Percentiles rank a stretch among this genome's conserved stretches.
Conservation (phyloP, 2,329 filamentous ascomycete genomes). For the Aspergillus pseudotamarii region DNA sequence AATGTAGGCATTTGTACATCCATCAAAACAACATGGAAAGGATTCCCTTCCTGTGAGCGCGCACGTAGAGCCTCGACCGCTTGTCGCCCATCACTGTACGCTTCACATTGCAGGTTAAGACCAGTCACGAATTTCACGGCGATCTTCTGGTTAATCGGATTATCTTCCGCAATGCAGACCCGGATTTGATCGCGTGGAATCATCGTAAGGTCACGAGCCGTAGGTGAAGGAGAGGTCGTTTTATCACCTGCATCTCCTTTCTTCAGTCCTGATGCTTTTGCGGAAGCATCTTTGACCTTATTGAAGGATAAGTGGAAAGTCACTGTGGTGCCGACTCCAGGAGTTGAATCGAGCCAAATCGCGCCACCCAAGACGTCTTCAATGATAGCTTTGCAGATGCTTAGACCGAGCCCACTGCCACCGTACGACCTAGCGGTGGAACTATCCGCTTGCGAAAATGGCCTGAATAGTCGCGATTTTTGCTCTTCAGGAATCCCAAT, state of each 20-base stretch:
- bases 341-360: constrained; percentile 78
- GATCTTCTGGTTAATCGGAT: constrained; percentile 91
- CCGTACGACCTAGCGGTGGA: constrained; percentile 90
- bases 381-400: constrained; percentile 92
- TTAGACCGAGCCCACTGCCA: constrained; percentile 85
- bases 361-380: constrained; percentile 88
- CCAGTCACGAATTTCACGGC: constrained; percentile 87
- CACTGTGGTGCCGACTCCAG: constrained; percentile 62
- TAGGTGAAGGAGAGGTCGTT: constrained; percentile 46
- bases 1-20: constrained; percentile 95
- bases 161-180: constrained; percentile 93
- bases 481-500: constrained; percentile 82
- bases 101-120: constrained; percentile 82
- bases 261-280: constrained; percentile 60
- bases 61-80: constrained; percentile 82
- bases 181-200: constrained; percentile 78
- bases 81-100: constrained; percentile 86
- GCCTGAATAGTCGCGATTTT: constrained; percentile 82
- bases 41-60: constrained; percentile 69
- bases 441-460: constrained; percentile 89
- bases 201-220: constrained; percentile 68
- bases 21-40: constrained; percentile 92
- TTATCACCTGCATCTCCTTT: constrained; percentile 42
- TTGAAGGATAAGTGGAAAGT: constrained; percentile 85
- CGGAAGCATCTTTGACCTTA: constrained; percentile 67